These are phyloP conservation scores for Leccinum ochraceum DNA, from an alignment of 768 basidiomycete genomes.

Conservation along the genomic window DNA sequence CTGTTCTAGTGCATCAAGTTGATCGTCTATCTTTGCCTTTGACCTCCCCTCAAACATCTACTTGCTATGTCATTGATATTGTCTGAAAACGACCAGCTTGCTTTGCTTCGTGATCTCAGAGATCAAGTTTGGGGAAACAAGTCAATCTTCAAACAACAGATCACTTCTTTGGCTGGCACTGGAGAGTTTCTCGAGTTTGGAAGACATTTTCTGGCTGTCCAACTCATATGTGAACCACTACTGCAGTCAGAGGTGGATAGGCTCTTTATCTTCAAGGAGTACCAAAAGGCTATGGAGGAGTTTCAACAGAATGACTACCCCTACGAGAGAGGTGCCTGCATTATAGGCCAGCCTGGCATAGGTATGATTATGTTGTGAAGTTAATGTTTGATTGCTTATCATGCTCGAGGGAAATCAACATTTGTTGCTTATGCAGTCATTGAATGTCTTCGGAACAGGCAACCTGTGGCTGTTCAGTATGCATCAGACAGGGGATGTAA, in stretches of 20 bases:
- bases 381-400: neutral
- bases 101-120: neutral
- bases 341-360: neutral
- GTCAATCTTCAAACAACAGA: neutral
- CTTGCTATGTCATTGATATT: too few relatives aligned
- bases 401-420: neutral
- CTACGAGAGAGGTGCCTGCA: neutral
- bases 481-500: neutral
- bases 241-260: neutral
- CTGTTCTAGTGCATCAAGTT: too few relatives aligned
- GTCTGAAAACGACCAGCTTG: neutral
- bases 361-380: neutral
- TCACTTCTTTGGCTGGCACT: neutral
- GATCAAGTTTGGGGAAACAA: neutral
- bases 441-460: neutral
- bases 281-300: neutral
- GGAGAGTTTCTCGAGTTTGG: neutral
- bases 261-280: neutral
- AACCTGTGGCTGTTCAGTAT: neutral
- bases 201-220: neutral
- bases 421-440: slow-evolving; percentile 2
- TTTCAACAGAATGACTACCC: neutral
- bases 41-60: too few relatives aligned
- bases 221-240: neutral
- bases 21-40: too few relatives aligned